A percentile compares a stretch with the other conserved stretches of the same genome.
phyloP scores from a whole-genome alignment of 306 rosid species.

The Inga leiocalycina region DNA sequence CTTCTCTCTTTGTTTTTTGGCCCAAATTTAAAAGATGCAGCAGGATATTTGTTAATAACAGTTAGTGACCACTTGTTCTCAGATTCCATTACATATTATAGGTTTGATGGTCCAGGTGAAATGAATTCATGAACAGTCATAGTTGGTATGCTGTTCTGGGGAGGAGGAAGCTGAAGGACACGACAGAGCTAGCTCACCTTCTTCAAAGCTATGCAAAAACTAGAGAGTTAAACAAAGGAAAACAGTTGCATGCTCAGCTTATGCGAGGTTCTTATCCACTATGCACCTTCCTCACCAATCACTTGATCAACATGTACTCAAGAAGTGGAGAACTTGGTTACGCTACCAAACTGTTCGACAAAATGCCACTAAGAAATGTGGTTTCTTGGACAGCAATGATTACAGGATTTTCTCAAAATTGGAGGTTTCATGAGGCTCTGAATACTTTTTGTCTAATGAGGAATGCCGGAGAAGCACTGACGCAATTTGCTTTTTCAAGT shows the following conservation, averaged over 20 bases:
- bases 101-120: background rate
- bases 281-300: constrained; percentile 50
- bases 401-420: constrained; percentile 52
- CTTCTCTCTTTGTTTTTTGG: no score
- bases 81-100: background rate
- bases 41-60: background rate
- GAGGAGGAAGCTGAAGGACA: constrained; percentile 31
- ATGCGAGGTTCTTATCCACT: constrained; percentile 39
- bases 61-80: background rate
- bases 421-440: constrained; percentile 46
- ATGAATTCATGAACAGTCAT: constrained; percentile 9
- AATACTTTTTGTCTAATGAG: constrained; percentile 46
- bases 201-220: constrained; percentile 50
- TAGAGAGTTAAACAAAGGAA: constrained; percentile 55
- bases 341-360: constrained; percentile 52
- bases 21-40: background rate
- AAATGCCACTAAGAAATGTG: constrained; percentile 53
- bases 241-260: constrained; percentile 61
- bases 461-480: constrained; percentile 37
- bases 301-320: constrained; percentile 51
- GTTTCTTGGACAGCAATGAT: constrained; percentile 69
- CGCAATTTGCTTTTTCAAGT: constrained; percentile 57
- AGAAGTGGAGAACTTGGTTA: constrained; percentile 48
- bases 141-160: background rate
- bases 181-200: constrained; percentile 37